Evolutionary conservation across 1,284 basidiomycete genomes (phyloP).

Genomic region (Naganishia liquefaciens): DNA sequence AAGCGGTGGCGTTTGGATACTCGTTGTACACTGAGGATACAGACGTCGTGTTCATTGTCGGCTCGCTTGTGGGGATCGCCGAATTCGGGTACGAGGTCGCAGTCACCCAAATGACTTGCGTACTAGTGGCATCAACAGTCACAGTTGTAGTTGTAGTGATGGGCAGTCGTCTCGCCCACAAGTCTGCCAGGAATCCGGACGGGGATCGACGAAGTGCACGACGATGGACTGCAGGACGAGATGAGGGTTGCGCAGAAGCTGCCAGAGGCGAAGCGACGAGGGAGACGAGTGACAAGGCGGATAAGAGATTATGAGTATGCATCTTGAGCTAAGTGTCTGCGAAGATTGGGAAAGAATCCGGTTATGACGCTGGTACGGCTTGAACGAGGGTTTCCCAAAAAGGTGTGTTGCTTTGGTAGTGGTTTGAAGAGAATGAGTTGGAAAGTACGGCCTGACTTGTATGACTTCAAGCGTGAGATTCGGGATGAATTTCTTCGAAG

Average conservation of each 20-base stretch:
- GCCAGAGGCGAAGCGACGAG: conserved; percentile 7
- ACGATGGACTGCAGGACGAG: conserved; percentile 10
- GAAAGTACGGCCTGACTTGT: background rate
- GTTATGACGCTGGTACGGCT: conserved; percentile 11
- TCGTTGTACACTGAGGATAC: conserved; percentile 32
- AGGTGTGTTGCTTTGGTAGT: background rate
- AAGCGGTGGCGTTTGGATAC: conserved; percentile 5
- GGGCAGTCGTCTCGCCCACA: conserved; percentile 43
- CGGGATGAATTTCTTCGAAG: background rate
- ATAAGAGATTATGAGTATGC: conserved; percentile 7
- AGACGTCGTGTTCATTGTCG: conserved; percentile 1
- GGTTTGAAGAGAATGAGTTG: background rate
- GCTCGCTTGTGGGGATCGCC: conserved; percentile 5
- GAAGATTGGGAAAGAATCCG: too few relatives aligned
- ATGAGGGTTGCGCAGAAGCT: conserved; percentile 11
- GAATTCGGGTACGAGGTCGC: conserved; percentile 19
- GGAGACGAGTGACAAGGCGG: conserved; percentile 6
- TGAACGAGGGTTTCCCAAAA: conserved; percentile 8
- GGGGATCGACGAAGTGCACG: conserved; percentile 23
- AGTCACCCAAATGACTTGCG: conserved; percentile 48
- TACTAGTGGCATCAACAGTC: conserved; percentile 45
- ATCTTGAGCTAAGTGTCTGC: background rate
- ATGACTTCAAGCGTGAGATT: conserved; percentile 6
- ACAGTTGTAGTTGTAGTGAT: conserved; percentile 52
- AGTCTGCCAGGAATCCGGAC: conserved; percentile 21